Evolutionary conservation across 1,284 basidiomycete genomes (phyloP).

Genomic region (Ganoderma multipileum): DNA sequence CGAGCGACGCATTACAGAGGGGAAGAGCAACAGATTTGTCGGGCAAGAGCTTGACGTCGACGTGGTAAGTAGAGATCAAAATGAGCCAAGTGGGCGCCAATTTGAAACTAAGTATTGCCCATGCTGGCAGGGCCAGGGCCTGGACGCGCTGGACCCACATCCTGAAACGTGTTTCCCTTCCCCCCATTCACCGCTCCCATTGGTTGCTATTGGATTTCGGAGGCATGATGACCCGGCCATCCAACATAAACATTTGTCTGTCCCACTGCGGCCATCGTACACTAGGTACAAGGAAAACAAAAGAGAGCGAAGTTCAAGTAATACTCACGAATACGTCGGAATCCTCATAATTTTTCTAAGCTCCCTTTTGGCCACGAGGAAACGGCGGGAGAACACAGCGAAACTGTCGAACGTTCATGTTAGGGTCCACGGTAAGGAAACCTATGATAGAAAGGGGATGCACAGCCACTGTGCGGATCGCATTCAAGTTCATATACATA

Average conservation of each 20-base stretch:
- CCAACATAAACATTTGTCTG: too few relatives aligned
- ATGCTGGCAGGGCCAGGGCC: background rate
- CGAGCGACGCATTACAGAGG: background rate
- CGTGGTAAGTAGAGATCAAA: background rate
- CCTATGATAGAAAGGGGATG: background rate
- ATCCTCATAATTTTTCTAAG: too few relatives aligned
- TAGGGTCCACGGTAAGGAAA: background rate
- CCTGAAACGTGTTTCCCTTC: conserved; percentile 9
- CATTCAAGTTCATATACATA: too few relatives aligned
- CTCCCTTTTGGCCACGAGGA: too few relatives aligned
- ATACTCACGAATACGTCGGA: too few relatives aligned
- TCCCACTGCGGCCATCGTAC: too few relatives aligned
- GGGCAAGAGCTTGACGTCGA: background rate
- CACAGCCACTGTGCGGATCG: background rate
- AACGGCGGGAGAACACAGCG: too few relatives aligned
- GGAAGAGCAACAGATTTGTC: background rate
- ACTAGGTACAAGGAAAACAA: too few relatives aligned
- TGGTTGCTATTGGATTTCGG: background rate
- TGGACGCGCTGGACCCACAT: conserved; percentile 29
- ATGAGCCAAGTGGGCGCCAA: background rate
- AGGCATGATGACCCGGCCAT: too few relatives aligned
- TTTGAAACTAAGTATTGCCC: background rate
- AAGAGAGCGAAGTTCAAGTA: too few relatives aligned
- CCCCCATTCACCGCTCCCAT: background rate
- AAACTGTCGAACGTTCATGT: too few relatives aligned